Percentiles rank a stretch among this genome's conserved stretches.
phyloP scores from a whole-genome alignment of 345 rosid genomes.

The Aquilaria yunnanensis region DNA sequence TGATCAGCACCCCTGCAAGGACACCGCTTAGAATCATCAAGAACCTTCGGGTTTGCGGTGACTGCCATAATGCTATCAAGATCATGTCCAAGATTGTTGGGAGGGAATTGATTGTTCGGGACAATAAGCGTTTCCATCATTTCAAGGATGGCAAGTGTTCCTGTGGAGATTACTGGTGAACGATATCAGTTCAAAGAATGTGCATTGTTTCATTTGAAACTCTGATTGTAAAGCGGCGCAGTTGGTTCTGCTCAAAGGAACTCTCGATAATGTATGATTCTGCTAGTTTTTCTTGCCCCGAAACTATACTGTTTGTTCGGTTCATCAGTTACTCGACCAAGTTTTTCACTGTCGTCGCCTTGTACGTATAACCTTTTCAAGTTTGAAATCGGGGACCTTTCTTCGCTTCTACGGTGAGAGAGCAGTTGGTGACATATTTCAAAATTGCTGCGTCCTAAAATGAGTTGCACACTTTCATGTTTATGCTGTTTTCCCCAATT shows the following conservation, averaged over 20 bases:
- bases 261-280: conserved; percentile 2
- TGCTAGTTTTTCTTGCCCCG: background rate
- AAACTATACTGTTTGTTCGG: background rate
- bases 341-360: too few relatives aligned
- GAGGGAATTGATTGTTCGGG: conserved; percentile 64
- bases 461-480: too few relatives aligned
- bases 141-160: conserved; percentile 55
- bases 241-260: conserved; percentile 7
- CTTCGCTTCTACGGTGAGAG: too few relatives aligned
- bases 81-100: conserved; percentile 77
- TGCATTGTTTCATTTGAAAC: background rate
- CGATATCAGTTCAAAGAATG: background rate
- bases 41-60: conserved; percentile 71
- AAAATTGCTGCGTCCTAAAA: too few relatives aligned
- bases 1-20: conserved; percentile 66
- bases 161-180: conserved; percentile 57
- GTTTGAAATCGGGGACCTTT: too few relatives aligned
- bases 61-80: conserved; percentile 82
- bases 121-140: conserved; percentile 77
- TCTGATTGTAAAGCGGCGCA: conserved; percentile 21
- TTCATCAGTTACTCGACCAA: too few relatives aligned
- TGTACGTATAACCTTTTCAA: too few relatives aligned
- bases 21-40: conserved; percentile 64
- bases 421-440: too few relatives aligned
- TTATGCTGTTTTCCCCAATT: too few relatives aligned